phyloP scores from a whole-genome alignment of 2,329 filamentous ascomycete species.

The Colletotrichum cuscutae region DNA sequence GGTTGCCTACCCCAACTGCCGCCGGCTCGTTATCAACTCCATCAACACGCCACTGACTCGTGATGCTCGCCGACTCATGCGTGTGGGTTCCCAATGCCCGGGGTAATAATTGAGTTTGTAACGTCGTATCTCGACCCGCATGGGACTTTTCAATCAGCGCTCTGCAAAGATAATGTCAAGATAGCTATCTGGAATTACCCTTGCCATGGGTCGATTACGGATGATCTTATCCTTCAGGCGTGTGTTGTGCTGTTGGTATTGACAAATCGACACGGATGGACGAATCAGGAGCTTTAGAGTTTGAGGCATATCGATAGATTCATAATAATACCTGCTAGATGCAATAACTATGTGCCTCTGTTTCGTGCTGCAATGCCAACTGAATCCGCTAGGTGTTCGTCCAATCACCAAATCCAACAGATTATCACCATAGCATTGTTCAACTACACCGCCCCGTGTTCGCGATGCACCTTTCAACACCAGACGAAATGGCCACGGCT shows the following conservation, averaged over 20 bases:
- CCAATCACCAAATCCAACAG: constrained; percentile 15
- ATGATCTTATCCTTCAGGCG: neutral
- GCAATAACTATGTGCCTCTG: neutral
- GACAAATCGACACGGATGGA: neutral
- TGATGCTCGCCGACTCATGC: constrained; percentile 18
- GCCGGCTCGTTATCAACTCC: constrained; percentile 8
- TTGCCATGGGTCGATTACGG: neutral
- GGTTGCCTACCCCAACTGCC: neutral
- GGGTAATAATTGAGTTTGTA: constrained; percentile 6
- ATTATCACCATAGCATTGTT: neutral
- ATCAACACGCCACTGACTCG: constrained; percentile 16
- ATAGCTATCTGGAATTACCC: constrained; percentile 4
- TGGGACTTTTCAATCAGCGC: neutral
- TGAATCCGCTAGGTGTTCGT: constrained; percentile 19
- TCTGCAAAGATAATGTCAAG: constrained; percentile 4
- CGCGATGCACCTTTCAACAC: constrained; percentile 21
- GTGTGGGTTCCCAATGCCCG: constrained; percentile 10
- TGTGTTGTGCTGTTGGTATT: neutral
- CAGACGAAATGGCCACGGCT: neutral
- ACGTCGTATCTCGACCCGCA: constrained; percentile 2
- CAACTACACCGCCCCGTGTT: neutral
- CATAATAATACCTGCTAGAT: constrained; percentile 13
- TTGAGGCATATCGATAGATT: constrained; percentile 7
- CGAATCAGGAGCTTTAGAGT: constrained; percentile 25
- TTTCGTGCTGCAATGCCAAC: neutral